A percentile compares a stretch with the other conserved stretches of the same genome.
These are phyloP conservation scores for Nakazawaea wyomingensis DNA, from an alignment of 805 yeast genomes.

Conservation along the genomic window DNA sequence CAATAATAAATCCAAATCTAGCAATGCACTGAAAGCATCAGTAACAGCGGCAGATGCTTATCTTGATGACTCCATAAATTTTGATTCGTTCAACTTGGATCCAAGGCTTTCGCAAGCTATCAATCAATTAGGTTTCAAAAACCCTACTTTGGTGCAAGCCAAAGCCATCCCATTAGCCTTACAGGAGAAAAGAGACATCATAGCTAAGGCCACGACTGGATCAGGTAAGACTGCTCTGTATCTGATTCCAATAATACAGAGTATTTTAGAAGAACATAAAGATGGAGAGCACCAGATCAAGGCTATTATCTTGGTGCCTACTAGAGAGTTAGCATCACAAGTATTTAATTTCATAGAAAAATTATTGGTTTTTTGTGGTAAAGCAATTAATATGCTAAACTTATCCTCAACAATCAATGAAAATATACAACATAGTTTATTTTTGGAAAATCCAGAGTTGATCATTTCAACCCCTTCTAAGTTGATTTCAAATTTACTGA, in stretches of 20 bases:
- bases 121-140: slow-evolving; percentile 68
- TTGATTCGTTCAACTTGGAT: slow-evolving; percentile 77
- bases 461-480: slow-evolving; percentile 85
- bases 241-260: slow-evolving; percentile 78
- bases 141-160: slow-evolving; percentile 89
- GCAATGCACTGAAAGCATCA: neutral
- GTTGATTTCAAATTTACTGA: slow-evolving; percentile 50
- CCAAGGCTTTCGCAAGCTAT: slow-evolving; percentile 81
- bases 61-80: slow-evolving; percentile 63
- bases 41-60: slow-evolving; percentile 63
- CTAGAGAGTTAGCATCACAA: slow-evolving; percentile 87
- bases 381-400: slow-evolving; percentile 59
- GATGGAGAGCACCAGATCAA: slow-evolving; percentile 27
- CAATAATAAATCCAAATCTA: neutral
- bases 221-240: slow-evolving; percentile 95
- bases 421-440: slow-evolving; percentile 62
- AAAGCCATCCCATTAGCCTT: slow-evolving; percentile 90
- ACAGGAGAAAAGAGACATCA: slow-evolving; percentile 84
- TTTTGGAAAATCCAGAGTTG: slow-evolving; percentile 73
- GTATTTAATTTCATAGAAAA: slow-evolving; percentile 67
- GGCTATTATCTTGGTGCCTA: slow-evolving; percentile 82
- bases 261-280: slow-evolving; percentile 44
- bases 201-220: slow-evolving; percentile 93
- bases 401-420: slow-evolving; percentile 54
- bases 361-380: slow-evolving; percentile 66